Conservation (phyloP, 2,329 filamentous ascomycete species). For the Hypoxylon sp. region DNA sequence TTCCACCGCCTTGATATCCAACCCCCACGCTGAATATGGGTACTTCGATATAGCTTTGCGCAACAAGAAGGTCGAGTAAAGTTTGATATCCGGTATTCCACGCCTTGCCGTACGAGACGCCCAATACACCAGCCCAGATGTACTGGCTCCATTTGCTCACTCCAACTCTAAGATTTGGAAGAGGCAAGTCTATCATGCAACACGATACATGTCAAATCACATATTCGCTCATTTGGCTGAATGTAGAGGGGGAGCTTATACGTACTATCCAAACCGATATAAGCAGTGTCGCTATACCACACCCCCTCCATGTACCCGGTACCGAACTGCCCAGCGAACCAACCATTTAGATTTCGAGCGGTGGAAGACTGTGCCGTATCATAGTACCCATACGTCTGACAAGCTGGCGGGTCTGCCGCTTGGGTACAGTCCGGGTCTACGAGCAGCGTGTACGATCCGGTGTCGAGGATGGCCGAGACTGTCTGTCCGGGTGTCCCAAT, state of each 20-base stretch:
- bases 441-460: conserved; percentile 56
- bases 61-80: conserved; percentile 54
- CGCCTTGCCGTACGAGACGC: conserved; percentile 54
- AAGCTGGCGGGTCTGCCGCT: conserved; percentile 51
- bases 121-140: conserved; percentile 55
- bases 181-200: conserved; percentile 48
- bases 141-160: conserved; percentile 55
- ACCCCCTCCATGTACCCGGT: conserved; percentile 53
- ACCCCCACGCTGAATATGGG: conserved; percentile 56
- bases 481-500: conserved; percentile 55
- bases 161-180: conserved; percentile 53
- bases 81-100: conserved; percentile 55
- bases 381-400: conserved; percentile 53
- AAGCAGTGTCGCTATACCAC: conserved; percentile 53
- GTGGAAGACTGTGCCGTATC: conserved; percentile 52
- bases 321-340: conserved; percentile 51
- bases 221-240: not conserved
- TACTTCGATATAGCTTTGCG: conserved; percentile 52
- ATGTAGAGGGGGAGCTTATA: conserved; percentile 1
- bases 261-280: conserved; percentile 49
- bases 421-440: conserved; percentile 55
- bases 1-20: conserved; percentile 52
- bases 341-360: conserved; percentile 47
- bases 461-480: conserved; percentile 56
- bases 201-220: conserved; percentile 2